These are phyloP conservation scores for Hortiboletus rubellus DNA, from an alignment of 1,284 basidiomycete species.

Conservation along the genomic window DNA sequence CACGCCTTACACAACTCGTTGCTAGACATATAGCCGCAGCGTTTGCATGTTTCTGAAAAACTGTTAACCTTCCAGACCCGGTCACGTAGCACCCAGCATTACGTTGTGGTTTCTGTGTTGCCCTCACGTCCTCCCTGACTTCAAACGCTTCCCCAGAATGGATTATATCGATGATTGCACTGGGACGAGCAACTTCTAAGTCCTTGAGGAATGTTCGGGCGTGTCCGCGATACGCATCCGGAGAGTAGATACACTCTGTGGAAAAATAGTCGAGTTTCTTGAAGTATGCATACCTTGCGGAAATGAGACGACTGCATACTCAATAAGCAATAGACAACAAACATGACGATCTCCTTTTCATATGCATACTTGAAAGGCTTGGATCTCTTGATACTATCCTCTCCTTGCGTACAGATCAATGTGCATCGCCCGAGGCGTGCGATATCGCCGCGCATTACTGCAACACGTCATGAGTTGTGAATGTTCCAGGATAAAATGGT, in stretches of 20 bases:
- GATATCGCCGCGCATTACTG: conserved; percentile 98
- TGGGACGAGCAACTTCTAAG: conserved; percentile 89
- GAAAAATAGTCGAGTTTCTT: conserved; percentile 99
- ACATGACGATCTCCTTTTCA: conserved; percentile 99
- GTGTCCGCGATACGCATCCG: conserved; percentile 96
- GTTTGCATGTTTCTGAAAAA: conserved; percentile 74
- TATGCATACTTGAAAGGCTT: conserved; percentile 99
- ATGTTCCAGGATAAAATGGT: not conserved
- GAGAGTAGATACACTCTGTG: conserved; percentile 99
- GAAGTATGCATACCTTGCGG: conserved; percentile 91
- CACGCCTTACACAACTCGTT: conserved; percentile 95
- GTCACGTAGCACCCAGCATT: conserved; percentile 30
- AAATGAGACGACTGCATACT: conserved; percentile 1
- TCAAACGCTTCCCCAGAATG: conserved; percentile 92
- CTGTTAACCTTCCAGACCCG: not conserved
- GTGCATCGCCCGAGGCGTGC: conserved; percentile 93
- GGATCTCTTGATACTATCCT: conserved; percentile 93
- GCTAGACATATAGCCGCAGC: conserved; percentile 92
- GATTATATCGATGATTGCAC: conserved; percentile 97
- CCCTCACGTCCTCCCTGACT: conserved; percentile 75
- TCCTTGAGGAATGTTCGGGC: conserved; percentile 95
- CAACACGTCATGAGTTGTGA: not conserved
- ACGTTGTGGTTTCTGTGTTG: conserved; percentile 79
- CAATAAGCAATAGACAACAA: conserved; percentile 26
- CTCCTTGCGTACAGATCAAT: conserved; percentile 88